phyloP scores from a whole-genome alignment of 495 filamentous ascomycete genomes.

The Penicillium pancosmium region DNA sequence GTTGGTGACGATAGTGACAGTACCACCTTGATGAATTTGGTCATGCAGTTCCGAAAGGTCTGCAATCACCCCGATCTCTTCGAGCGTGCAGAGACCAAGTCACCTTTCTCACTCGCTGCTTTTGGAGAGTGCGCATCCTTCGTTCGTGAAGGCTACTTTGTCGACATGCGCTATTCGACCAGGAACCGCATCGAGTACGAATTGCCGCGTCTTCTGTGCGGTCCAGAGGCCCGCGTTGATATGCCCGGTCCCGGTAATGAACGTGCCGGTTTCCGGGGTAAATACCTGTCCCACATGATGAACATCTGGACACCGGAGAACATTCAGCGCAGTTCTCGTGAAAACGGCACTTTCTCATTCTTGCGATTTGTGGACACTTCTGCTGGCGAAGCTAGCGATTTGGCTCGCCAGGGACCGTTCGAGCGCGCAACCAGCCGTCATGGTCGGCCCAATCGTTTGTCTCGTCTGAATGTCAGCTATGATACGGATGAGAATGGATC shows the following conservation, averaged over 20 bases:
- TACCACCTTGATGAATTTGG: conserved; percentile 96
- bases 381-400: conserved; percentile 65
- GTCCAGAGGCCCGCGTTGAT: conserved; percentile 73
- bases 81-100: conserved; percentile 88
- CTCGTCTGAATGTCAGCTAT: conserved; percentile 61
- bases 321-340: conserved; percentile 59
- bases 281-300: conserved; percentile 74
- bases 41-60: conserved; percentile 99
- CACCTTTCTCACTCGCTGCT: conserved; percentile 76
- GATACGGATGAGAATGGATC: conserved; percentile 57
- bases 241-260: conserved; percentile 74
- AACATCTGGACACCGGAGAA: conserved; percentile 89
- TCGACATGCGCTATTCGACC: conserved; percentile 84
- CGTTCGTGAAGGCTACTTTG: conserved; percentile 78
- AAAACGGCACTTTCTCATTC: conserved; percentile 79
- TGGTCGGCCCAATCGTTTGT: conserved; percentile 47
- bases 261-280: conserved; percentile 73
- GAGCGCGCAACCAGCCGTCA: conserved; percentile 65
- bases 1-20: conserved; percentile 93
- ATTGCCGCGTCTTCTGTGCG: conserved; percentile 77
- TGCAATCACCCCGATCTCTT: conserved; percentile 99
- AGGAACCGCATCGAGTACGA: conserved; percentile 83
- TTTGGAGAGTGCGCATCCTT: conserved; percentile 97
- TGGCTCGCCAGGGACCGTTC: conserved; percentile 62
- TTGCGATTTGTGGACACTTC: conserved; percentile 84